A percentile compares a stretch with the other conserved stretches of the same genome.
phyloP scores from a whole-genome alignment of 164 flowering plant species.

The Santalum album region DNA sequence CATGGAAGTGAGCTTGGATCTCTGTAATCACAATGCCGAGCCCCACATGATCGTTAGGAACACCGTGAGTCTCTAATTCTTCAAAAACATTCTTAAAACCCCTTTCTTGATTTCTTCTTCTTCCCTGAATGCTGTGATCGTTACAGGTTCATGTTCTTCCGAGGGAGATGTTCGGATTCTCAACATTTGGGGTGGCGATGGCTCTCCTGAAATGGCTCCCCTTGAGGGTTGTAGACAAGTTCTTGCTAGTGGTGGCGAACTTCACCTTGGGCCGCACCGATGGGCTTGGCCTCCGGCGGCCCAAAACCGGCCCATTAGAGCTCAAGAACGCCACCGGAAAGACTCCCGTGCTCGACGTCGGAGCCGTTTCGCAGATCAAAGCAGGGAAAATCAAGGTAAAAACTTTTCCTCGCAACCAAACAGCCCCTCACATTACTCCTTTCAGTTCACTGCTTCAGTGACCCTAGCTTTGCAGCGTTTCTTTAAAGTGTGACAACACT shows the following conservation, averaged over 20 bases:
- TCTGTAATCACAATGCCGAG: slow-evolving; percentile 70
- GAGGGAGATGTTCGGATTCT: slow-evolving; percentile 74
- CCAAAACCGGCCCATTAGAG: slow-evolving; percentile 94
- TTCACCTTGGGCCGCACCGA: slow-evolving; percentile 67
- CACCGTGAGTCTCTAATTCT: slow-evolving; percentile 42
- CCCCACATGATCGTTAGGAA: slow-evolving; percentile 87
- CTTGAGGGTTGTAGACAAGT: slow-evolving; percentile 60
- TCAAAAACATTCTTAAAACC: not conserved
- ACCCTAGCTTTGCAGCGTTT: no score
- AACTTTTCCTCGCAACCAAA: not conserved
- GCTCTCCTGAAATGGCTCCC: slow-evolving; percentile 76
- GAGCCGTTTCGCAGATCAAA: slow-evolving; percentile 66
- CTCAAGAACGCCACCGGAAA: slow-evolving; percentile 87
- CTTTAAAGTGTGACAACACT: no score
- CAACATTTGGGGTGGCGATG: slow-evolving; percentile 86
- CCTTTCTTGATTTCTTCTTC: not conserved
- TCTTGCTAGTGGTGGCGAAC: slow-evolving; percentile 47
- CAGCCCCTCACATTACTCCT: not conserved
- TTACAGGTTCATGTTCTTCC: slow-evolving; percentile 86
- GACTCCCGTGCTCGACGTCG: slow-evolving; percentile 90
- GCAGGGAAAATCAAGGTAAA: slow-evolving; percentile 80
- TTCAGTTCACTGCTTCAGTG: not conserved
- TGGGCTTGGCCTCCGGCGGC: slow-evolving; percentile 65
- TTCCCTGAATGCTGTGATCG: not conserved
- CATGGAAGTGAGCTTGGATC: slow-evolving; percentile 95